Percentiles rank a stretch among this genome's conserved stretches.
Conservation (phyloP, 164 flowering plant genomes). For the Aristolochia fimbriata region DNA sequence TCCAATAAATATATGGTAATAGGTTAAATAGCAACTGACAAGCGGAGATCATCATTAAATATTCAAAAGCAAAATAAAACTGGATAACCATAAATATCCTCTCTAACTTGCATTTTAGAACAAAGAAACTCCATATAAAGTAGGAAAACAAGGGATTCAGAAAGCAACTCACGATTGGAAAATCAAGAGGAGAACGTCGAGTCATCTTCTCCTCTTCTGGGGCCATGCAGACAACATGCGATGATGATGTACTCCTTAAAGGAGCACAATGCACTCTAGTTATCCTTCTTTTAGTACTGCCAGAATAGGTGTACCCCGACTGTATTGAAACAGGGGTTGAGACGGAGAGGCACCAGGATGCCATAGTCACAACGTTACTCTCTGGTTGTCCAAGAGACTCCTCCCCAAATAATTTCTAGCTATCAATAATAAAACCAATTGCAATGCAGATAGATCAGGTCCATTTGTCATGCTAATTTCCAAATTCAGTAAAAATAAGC, state of each 20-base stretch:
- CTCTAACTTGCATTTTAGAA: not conserved
- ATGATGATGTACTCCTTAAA: not conserved
- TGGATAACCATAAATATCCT: not conserved
- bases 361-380: not conserved
- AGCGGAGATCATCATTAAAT: not conserved
- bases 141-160: not conserved
- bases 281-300: not conserved
- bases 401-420: no score
- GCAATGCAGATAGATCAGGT: no score
- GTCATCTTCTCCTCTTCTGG: slow-evolving; percentile 75
- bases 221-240: slow-evolving; percentile 56
- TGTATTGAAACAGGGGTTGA: not conserved
- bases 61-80: not conserved
- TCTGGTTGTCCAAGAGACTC: no score
- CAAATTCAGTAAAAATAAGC: no score
- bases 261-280: not conserved
- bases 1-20: no score
- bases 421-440: no score
- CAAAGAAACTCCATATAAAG: not conserved
- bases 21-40: no score
- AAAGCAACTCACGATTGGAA: slow-evolving; percentile 48
- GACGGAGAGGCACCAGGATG: slow-evolving; percentile 7
- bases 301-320: not conserved
- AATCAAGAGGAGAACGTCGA: slow-evolving; percentile 79
- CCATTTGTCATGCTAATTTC: no score